phyloP scores from a whole-genome alignment of 169 alveolate genomes.

The Eimeria acervulina region DNA sequence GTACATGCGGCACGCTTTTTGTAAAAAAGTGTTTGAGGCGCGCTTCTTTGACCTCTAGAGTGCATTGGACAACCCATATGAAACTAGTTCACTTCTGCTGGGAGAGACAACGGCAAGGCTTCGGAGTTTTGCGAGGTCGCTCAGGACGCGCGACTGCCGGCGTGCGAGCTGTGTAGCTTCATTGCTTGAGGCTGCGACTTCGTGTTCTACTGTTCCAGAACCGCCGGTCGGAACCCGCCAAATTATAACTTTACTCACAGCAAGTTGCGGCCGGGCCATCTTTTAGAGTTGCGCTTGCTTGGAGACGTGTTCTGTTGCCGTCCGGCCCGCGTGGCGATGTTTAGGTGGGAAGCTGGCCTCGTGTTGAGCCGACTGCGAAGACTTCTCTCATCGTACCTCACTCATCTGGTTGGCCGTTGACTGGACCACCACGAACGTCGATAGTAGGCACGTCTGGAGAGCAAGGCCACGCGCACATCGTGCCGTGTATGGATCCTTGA shows the following conservation, averaged over 20 bases:
- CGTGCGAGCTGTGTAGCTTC: not conserved
- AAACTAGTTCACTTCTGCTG: not conserved
- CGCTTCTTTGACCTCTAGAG: conserved; percentile 16
- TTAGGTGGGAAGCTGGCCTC: not conserved
- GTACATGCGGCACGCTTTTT: not conserved
- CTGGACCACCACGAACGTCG: not conserved
- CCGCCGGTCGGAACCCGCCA: not conserved
- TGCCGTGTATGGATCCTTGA: conserved; percentile 20
- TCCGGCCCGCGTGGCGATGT: not conserved
- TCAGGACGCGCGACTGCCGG: conserved; percentile 8
- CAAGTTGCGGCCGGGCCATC: not conserved
- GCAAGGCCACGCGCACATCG: not conserved
- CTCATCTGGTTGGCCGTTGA: not conserved
- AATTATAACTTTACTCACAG: not conserved
- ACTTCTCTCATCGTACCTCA: not conserved
- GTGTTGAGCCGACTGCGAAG: not conserved
- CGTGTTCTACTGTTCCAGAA: not conserved
- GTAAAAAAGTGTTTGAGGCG: not conserved
- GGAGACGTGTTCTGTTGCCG: not conserved
- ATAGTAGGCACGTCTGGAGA: not conserved
- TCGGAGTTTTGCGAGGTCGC: not conserved
- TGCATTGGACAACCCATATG: not conserved
- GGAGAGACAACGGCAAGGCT: not conserved
- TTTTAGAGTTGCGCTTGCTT: not conserved
- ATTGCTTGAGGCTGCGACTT: not conserved